A percentile compares a stretch with the other conserved stretches of the same genome.
Evolutionary conservation across 371 early-diverging fungal species (phyloP).

Genomic region (Lichtheimia ornata): DNA sequence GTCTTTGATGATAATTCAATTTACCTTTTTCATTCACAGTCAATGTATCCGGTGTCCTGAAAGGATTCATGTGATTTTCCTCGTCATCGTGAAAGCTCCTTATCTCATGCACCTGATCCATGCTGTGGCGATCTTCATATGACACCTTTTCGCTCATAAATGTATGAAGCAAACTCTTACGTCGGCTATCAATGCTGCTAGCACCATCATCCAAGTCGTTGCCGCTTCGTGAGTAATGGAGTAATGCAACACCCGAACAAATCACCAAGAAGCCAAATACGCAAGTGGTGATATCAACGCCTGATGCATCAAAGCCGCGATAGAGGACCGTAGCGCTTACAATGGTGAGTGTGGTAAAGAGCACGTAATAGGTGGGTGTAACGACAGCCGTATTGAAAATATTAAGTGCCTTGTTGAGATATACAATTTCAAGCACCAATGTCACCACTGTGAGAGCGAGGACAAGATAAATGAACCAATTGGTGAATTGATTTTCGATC

Average conservation of each 20-base stretch:
- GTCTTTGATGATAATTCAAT: no score
- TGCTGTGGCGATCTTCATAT: slow-evolving; percentile 14
- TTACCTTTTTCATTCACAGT: no score
- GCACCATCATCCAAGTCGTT: slow-evolving; percentile 22
- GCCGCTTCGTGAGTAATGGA: slow-evolving; percentile 34
- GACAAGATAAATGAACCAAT: slow-evolving; percentile 87
- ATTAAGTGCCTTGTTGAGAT: slow-evolving; percentile 95
- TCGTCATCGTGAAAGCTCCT: not conserved
- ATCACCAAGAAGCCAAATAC: slow-evolving; percentile 90
- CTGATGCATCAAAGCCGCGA: slow-evolving; percentile 82
- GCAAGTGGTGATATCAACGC: slow-evolving; percentile 79
- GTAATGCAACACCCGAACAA: slow-evolving; percentile 55
- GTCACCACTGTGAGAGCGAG: slow-evolving; percentile 74
- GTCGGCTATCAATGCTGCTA: slow-evolving; percentile 21
- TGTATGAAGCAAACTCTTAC: slow-evolving; percentile 23
- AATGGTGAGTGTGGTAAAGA: slow-evolving; percentile 93
- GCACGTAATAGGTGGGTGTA: slow-evolving; percentile 92
- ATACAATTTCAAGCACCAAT: slow-evolving; percentile 88
- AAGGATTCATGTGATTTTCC: not conserved
- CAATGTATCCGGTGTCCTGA: not conserved
- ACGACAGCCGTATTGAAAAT: slow-evolving; percentile 90
- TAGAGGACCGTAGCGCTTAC: slow-evolving; percentile 86
- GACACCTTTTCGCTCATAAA: slow-evolving; percentile 23
- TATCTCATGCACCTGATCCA: not conserved
- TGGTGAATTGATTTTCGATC: slow-evolving; percentile 83